Conservation (phyloP, 1,284 basidiomycete genomes). For the Apiotrichum akiyoshidainum region DNA sequence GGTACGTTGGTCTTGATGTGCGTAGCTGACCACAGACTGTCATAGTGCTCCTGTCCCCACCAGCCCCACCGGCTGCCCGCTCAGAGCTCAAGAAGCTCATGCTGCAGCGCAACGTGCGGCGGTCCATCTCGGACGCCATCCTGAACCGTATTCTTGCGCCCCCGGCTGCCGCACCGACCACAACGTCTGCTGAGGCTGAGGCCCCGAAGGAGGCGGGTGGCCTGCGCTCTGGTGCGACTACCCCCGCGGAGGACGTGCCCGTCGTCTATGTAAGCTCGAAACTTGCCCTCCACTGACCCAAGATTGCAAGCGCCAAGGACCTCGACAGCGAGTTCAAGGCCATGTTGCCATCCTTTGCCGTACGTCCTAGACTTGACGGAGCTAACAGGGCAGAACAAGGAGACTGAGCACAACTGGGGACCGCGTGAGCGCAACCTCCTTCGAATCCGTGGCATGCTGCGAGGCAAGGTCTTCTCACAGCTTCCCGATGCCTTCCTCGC, state of each 20-base stretch:
- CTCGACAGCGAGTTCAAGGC: slow-evolving; percentile 75
- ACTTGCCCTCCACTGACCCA: slow-evolving; percentile 2
- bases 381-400: slow-evolving; percentile 65
- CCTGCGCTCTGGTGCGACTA: slow-evolving; percentile 27
- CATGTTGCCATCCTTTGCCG: slow-evolving; percentile 79
- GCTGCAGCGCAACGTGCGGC: slow-evolving; percentile 75
- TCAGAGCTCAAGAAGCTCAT: slow-evolving; percentile 92
- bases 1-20: slow-evolving; percentile 18
- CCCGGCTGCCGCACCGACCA: slow-evolving; percentile 1
- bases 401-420: slow-evolving; percentile 96
- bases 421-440: slow-evolving; percentile 73
- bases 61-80: slow-evolving; percentile 78
- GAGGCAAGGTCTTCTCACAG: slow-evolving; percentile 71
- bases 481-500: slow-evolving; percentile 71
- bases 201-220: slow-evolving; percentile 61
- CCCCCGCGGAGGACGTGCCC: slow-evolving; percentile 55
- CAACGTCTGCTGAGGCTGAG: slow-evolving; percentile 28
- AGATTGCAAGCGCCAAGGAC: slow-evolving; percentile 82
- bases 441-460: slow-evolving; percentile 86
- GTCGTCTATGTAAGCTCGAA: slow-evolving; percentile 66
- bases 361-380: slow-evolving; percentile 36
- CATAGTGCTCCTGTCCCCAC: slow-evolving; percentile 77
- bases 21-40: slow-evolving; percentile 56
- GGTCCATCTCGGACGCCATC: slow-evolving; percentile 63
- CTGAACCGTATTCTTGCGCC: slow-evolving; percentile 49